Evolutionary conservation across 2,329 filamentous ascomycete species (phyloP), one percentile per base, ranked within the genome.

Genomic region (Emmonsiellopsis sp.): DNA sequence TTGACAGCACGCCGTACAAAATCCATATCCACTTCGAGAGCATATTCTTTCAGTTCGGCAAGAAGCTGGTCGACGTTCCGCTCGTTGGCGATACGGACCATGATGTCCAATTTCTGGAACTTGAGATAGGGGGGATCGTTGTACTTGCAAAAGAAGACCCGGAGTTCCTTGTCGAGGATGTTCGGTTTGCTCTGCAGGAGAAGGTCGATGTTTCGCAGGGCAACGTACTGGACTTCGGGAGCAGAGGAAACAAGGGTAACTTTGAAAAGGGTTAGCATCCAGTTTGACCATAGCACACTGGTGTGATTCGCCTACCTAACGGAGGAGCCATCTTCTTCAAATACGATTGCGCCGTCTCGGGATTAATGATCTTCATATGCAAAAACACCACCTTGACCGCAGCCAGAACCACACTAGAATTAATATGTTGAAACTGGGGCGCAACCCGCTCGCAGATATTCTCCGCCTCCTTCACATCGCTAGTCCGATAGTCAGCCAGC

Each of bases 91-190:
- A 98, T 97, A 70, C 93, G 85, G 47, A 98, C 92, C 93, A 98
- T 97, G 58, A 97, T 97, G 68, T 98, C 93, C 49, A 98, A 81
- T 68, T 98, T 98, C 67, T 95, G 87, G 56, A 98, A 83, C 71
- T 98, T 98, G 63, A 98, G 85, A 68, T 98, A 98, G 21, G 90
- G 90, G 1, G 93, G 92, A 62, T 98, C 93, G 68, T 97, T 97
- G 76, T 98, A 98, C 74, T 98, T 98, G 85, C 93, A 98, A 75
- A 98, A 98, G 75, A 98, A 98, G 7, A 98, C 93, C 44, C 93
- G 84, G 64, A 98, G 83, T 71, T 98, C 93, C 71, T 97, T 97
- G 77, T 88, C 95, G 8, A 98, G 79, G 53, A 98, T 96, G 61
- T 95, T 91, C 9, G 93, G 90, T 70, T 96, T 92, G 62, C 94